A percentile compares a stretch with the other conserved stretches of the same genome.
Conservation (phyloP, 768 basidiomycete species). For the Lactarius sanguifluus region DNA sequence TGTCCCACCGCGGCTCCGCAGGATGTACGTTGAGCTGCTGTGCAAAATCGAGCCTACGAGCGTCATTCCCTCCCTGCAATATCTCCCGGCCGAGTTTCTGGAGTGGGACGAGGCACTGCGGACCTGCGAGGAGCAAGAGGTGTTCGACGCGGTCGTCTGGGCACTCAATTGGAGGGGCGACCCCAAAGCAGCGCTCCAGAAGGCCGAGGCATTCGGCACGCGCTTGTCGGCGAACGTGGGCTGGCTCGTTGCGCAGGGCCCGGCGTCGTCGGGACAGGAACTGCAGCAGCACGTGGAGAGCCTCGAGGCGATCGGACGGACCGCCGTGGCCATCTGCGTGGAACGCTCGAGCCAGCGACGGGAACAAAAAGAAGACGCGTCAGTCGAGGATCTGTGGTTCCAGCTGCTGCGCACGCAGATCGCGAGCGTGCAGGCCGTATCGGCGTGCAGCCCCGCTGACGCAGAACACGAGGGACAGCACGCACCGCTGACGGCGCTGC, state of each 20-base stretch:
- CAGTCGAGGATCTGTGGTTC: conserved; percentile 87
- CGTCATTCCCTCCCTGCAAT: conserved; percentile 61
- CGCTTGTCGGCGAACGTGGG: conserved; percentile 48
- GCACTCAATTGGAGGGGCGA: conserved; percentile 62
- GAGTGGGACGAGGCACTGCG: conserved; percentile 56
- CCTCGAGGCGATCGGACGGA: conserved; percentile 57
- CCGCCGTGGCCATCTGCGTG: conserved; percentile 68
- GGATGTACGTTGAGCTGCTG: conserved; percentile 68
- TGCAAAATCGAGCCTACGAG: conserved; percentile 65
- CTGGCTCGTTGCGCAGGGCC: conserved; percentile 35
- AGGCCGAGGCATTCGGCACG: conserved; percentile 60
- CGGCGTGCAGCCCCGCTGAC: conserved; percentile 40
- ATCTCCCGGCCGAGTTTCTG: conserved; percentile 51
- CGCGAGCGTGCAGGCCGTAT: conserved; percentile 69
- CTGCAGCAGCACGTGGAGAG: conserved; percentile 42
- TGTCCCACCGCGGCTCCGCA: conserved; percentile 52
- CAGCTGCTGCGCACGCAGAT: conserved; percentile 80
- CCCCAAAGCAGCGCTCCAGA: conserved; percentile 62
- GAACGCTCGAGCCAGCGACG: conserved; percentile 50
- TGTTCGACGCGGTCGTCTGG: conserved; percentile 84
- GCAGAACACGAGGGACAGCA: conserved; percentile 17
- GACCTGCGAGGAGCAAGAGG: conserved; percentile 64
- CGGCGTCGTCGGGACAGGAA: conserved; percentile 30
- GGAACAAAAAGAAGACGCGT: conserved; percentile 38
- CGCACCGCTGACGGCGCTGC: conserved; percentile 53